These are phyloP conservation scores for Eucalyptus curtisii DNA, from an alignment of 345 rosid genomes.

Conservation along the genomic window DNA sequence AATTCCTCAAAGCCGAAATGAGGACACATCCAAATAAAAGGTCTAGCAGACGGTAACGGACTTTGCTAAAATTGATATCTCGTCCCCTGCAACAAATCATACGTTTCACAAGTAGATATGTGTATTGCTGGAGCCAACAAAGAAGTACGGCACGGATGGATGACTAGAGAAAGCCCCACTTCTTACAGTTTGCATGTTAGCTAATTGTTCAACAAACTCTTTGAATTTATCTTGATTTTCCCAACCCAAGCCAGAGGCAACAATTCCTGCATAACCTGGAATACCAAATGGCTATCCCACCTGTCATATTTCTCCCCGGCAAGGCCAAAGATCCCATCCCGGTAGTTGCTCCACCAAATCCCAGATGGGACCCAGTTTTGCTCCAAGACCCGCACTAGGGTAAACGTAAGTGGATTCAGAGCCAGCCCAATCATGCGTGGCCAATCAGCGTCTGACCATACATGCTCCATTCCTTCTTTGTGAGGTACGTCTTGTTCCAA, in stretches of 20 bases:
- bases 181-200: conserved; percentile 51
- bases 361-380: conserved; percentile 65
- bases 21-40: no score
- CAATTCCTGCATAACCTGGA: conserved; percentile 54
- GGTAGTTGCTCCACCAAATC: conserved; percentile 65
- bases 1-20: no score
- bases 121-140: conserved; percentile 87
- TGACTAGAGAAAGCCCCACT: conserved; percentile 76
- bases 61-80: background rate
- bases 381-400: conserved; percentile 33
- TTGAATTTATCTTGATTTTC: conserved; percentile 64
- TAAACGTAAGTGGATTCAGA: no score
- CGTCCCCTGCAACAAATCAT: conserved; percentile 1
- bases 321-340: conserved; percentile 34
- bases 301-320: conserved; percentile 34
- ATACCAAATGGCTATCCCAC: conserved; percentile 40
- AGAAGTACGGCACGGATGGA: conserved; percentile 75
- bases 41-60: background rate
- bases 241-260: conserved; percentile 71
- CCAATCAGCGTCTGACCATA: no score
- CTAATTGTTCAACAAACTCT: conserved; percentile 57
- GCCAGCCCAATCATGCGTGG: conserved; percentile 31
- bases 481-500: conserved; percentile 30
- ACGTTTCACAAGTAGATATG: conserved; percentile 92
- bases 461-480: no score